Percentiles rank a stretch among this genome's conserved stretches.
Conservation (phyloP, 441 rosid species). For the Croton setiger region DNA sequence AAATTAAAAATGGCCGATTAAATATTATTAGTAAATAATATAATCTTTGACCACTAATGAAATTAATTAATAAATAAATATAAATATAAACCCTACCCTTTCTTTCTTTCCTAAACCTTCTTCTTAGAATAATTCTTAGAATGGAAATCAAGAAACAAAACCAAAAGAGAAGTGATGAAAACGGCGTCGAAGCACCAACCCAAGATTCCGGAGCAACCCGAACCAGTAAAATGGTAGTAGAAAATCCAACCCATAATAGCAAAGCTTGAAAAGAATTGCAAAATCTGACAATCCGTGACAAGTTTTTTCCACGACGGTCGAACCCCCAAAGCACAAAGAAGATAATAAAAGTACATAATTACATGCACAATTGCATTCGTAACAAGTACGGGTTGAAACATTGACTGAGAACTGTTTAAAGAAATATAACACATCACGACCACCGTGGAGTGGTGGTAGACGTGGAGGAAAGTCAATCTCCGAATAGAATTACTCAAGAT, state of each 20-base stretch:
- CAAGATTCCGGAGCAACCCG: conserved; percentile 58
- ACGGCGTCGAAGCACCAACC: conserved; percentile 64
- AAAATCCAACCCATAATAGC: conserved; percentile 43
- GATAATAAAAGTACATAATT: conserved; percentile 53
- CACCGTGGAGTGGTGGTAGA: conserved; percentile 60
- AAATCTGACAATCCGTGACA: conserved; percentile 60
- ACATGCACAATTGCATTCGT: conserved; percentile 56
- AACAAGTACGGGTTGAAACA: conserved; percentile 53
- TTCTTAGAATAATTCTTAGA: conserved; percentile 36
- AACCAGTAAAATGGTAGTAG: conserved; percentile 39
- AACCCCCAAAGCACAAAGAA: conserved; percentile 41
- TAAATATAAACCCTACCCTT: no score
- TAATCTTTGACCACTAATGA: not conserved
- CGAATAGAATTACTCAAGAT: conserved; percentile 39
- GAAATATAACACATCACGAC: conserved; percentile 57
- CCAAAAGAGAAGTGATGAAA: conserved; percentile 53
- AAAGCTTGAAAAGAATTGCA: conserved; percentile 55
- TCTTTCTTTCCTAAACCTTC: no score
- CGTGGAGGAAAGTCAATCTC: conserved; percentile 67
- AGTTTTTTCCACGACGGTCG: conserved; percentile 62
- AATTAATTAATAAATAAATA: no score
- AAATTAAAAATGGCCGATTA: not conserved
- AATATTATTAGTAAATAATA: no score
- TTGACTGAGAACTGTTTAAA: conserved; percentile 43
- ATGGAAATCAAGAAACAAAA: conserved; percentile 51